phyloP scores from a whole-genome alignment of 1,284 basidiomycete genomes.

The Leccinum solheimii region DNA sequence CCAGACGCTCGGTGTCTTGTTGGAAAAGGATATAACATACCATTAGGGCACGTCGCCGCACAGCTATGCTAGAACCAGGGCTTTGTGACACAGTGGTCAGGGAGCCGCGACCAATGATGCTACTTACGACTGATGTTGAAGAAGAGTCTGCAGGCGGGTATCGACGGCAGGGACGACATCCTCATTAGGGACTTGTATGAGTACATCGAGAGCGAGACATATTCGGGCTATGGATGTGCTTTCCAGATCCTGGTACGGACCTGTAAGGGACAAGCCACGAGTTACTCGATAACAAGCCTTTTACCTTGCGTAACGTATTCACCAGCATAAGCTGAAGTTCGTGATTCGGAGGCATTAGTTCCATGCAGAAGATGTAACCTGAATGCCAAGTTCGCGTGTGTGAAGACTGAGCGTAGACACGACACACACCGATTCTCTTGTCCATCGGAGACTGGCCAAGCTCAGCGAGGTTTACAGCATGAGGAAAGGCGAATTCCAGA shows the following conservation, averaged over 20 bases:
- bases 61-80: slow-evolving; percentile 44
- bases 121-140: slow-evolving; percentile 75
- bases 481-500: slow-evolving; percentile 66
- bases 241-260: slow-evolving; percentile 59
- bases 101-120: slow-evolving; percentile 26
- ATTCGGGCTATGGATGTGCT: slow-evolving; percentile 52
- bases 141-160: slow-evolving; percentile 58
- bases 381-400: slow-evolving; percentile 4
- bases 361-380: slow-evolving; percentile 76
- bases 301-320: slow-evolving; percentile 76
- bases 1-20: slow-evolving; percentile 49
- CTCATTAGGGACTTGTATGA: slow-evolving; percentile 58
- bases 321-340: slow-evolving; percentile 80
- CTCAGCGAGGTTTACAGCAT: slow-evolving; percentile 72
- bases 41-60: slow-evolving; percentile 62
- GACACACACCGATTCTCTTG: slow-evolving; percentile 63
- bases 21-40: slow-evolving; percentile 57
- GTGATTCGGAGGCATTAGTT: slow-evolving; percentile 65
- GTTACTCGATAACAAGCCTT: neutral
- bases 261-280: slow-evolving; percentile 1
- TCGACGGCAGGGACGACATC: slow-evolving; percentile 74
- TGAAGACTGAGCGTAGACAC: neutral
- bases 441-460: slow-evolving; percentile 58
- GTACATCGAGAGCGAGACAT: slow-evolving; percentile 68
- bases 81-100: slow-evolving; percentile 11